Evolutionary conservation across 805 yeast species (phyloP), one percentile per base, ranked within the genome.

Genomic region (Sugiyamaella valdiviana): DNA sequence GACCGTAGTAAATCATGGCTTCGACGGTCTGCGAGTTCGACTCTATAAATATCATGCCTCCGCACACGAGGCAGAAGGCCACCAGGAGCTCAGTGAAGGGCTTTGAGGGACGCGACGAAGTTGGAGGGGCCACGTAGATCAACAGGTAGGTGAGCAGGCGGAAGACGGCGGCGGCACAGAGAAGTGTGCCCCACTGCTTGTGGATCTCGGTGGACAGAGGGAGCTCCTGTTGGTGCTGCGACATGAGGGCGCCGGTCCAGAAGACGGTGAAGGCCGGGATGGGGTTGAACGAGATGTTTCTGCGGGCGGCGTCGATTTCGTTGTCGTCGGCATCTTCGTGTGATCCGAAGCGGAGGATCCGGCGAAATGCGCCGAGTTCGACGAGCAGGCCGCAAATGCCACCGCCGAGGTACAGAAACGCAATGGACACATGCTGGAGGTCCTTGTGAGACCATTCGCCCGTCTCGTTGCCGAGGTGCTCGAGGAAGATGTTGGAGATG

Each of bases 161-260:
- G 66, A 90, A 79, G 10, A 80, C 75, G 2, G 96, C 84, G 1
- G 89, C 98, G 56, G 78, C 77, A n/a, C 90, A 76, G 50, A 93
- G 73, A 60, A 93, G 67, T 50, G 76, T 74, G 6, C 99, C 99
- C 99, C 99, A 93, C 67, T 89, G 97, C 46, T 77, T 70, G 65
- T 93, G 99, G 53, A 93, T 78, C 15, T 67, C 71, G 2, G 97
- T 88, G 2, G 96, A 82, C 26, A 84, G 74, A 46, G 64, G 71
- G 0, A 93, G 82, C 5, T 90, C 85, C 67, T 93, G 99, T 36
- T 80, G 81, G 67, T 93, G 99, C 65, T 84, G 87, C 1, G 97
- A 89, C 99, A 93, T 93, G 53, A 93, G 73, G 12, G 83, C 75
- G 23, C 99, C 99, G 1, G 98, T 93, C 95, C 96, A 93, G 69